Conservation (phyloP, 108 stramenopile genomes). For the Phaeodactylum tricornutum region DNA sequence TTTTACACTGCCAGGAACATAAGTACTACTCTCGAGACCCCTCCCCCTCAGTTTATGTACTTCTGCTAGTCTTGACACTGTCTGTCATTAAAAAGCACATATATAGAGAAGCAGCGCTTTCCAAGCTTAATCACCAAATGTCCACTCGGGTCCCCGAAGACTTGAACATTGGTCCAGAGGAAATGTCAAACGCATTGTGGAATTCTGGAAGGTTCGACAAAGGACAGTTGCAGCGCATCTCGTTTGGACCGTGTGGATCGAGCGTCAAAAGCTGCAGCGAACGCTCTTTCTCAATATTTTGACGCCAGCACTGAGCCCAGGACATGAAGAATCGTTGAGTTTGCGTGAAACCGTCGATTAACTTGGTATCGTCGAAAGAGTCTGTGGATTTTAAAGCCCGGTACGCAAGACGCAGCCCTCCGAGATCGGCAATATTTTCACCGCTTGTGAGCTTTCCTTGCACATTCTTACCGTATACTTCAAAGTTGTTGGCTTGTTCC, state of each 20-base stretch:
- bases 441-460: slow-evolving; percentile 70
- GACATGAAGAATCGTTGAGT: slow-evolving; percentile 60
- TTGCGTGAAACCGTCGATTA: slow-evolving; percentile 61
- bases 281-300: slow-evolving; percentile 62
- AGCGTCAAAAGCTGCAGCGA: slow-evolving; percentile 69
- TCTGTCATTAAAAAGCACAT: no score
- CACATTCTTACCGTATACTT: slow-evolving; percentile 53
- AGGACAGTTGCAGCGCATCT: slow-evolving; percentile 69
- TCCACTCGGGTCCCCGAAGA: slow-evolving; percentile 46
- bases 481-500: slow-evolving; percentile 53
- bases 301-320: slow-evolving; percentile 71
- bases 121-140: slow-evolving; percentile 87
- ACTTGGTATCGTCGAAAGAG: slow-evolving; percentile 7
- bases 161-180: slow-evolving; percentile 50
- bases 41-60: no score
- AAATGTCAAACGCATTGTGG: slow-evolving; percentile 54
- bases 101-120: not conserved
- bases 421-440: slow-evolving; percentile 71
- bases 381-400: slow-evolving; percentile 32
- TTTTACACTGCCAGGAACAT: no score
- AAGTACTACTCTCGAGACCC: no score
- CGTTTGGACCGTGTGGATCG: slow-evolving; percentile 82
- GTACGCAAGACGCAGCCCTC: slow-evolving; percentile 58
- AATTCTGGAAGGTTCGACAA: slow-evolving; percentile 68
- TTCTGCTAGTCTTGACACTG: no score